phyloP scores from a whole-genome alignment of 2,329 filamentous ascomycete species.

The Sclerotinia borealis region DNA sequence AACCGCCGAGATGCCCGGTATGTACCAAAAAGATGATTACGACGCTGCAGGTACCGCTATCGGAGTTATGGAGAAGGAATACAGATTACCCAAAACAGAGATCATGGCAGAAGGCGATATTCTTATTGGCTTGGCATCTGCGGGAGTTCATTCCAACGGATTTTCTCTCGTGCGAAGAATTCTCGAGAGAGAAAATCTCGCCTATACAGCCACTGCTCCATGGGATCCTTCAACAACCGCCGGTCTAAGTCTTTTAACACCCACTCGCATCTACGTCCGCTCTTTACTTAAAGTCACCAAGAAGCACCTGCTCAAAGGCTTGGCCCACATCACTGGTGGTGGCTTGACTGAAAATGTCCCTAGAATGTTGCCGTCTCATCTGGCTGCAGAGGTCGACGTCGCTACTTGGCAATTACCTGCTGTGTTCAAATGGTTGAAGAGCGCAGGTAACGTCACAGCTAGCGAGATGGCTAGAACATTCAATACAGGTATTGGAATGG shows the following conservation, averaged over 20 bases:
- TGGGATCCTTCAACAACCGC: slow-evolving; percentile 62
- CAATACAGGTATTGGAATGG: slow-evolving; percentile 94
- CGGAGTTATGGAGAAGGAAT: slow-evolving; percentile 66
- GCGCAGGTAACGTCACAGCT: slow-evolving; percentile 61
- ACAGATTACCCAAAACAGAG: slow-evolving; percentile 68
- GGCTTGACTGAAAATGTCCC: slow-evolving; percentile 92
- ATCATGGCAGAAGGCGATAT: slow-evolving; percentile 79
- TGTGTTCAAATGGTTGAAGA: slow-evolving; percentile 84
- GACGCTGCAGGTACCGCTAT: slow-evolving; percentile 88
- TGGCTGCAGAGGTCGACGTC: slow-evolving; percentile 78
- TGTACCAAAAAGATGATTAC: slow-evolving; percentile 80
- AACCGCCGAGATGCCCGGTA: slow-evolving; percentile 96
- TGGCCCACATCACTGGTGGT: slow-evolving; percentile 95
- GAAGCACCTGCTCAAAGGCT: slow-evolving; percentile 70
- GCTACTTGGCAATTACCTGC: slow-evolving; percentile 66
- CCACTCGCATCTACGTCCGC: slow-evolving; percentile 91
- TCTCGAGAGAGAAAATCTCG: slow-evolving; percentile 64
- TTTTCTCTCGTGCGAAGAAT: slow-evolving; percentile 95
- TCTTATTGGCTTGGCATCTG: slow-evolving; percentile 77
- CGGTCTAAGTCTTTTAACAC: slow-evolving; percentile 75
- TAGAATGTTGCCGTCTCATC: slow-evolving; percentile 74
- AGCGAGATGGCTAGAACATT: slow-evolving; percentile 86
- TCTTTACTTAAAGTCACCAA: slow-evolving; percentile 62
- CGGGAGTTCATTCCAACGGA: slow-evolving; percentile 90
- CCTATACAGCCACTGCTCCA: slow-evolving; percentile 66